These are phyloP conservation scores for Nicotiana tomentosiformis DNA, from an alignment of 257 asterid genomes.

Conservation along the genomic window DNA sequence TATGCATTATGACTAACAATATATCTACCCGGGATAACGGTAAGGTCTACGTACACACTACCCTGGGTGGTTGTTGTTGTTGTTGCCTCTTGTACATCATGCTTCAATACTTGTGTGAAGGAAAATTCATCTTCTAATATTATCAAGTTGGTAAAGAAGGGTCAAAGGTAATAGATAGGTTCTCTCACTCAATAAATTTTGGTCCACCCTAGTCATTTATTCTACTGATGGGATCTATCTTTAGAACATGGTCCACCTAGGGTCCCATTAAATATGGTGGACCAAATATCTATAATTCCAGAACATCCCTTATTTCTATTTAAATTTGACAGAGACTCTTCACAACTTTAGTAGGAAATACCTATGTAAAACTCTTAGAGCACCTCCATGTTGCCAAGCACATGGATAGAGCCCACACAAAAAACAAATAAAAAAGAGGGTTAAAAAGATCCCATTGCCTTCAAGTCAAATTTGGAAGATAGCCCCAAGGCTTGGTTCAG, in stretches of 20 bases:
- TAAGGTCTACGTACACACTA: too few species aligned
- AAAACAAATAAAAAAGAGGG: background rate
- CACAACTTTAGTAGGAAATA: slow-evolving; percentile 44
- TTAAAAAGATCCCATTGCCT: background rate
- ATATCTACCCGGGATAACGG: too few species aligned
- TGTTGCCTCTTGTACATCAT: background rate
- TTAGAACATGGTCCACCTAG: slow-evolving; percentile 48
- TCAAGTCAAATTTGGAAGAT: slow-evolving; percentile 11
- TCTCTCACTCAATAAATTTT: background rate
- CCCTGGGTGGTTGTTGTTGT: too few species aligned
- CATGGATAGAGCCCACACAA: slow-evolving; percentile 56
- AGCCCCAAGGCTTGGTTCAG: background rate
- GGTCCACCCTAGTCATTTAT: slow-evolving; percentile 23
- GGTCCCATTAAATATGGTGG: slow-evolving; percentile 59
- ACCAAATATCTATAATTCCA: slow-evolving; percentile 50
- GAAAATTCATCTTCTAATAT: background rate
- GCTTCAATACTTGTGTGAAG: background rate
- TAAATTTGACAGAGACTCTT: slow-evolving; percentile 57
- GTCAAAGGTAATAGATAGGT: background rate
- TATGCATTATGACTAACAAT: background rate
- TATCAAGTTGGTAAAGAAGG: background rate
- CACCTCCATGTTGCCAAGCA: slow-evolving; percentile 50
- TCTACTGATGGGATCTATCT: slow-evolving; percentile 21
- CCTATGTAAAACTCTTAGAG: slow-evolving; percentile 23
- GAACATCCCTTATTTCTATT: slow-evolving; percentile 41